Conservation (phyloP, 495 filamentous ascomycete genomes). For the Clohesyomyces aquaticus region DNA sequence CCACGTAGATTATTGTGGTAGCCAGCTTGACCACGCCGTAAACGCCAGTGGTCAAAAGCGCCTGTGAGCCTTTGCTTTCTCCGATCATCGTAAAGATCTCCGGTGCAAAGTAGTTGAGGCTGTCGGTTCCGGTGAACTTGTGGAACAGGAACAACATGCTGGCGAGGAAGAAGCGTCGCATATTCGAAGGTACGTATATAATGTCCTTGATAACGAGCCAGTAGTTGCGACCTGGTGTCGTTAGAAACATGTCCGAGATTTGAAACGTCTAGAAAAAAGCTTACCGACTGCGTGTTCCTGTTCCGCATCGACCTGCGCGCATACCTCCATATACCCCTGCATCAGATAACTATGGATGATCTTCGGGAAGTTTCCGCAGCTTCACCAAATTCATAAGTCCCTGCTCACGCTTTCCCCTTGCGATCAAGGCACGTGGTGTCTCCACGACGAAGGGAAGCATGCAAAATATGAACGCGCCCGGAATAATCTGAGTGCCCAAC, state of each 20-base stretch:
- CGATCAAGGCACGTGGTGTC: conserved; percentile 45
- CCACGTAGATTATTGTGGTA: conserved; percentile 31
- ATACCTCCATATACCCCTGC: conserved; percentile 20
- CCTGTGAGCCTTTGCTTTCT: conserved; percentile 30
- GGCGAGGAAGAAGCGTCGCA: conserved; percentile 43
- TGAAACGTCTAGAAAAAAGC: too few relatives aligned
- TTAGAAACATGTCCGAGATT: background rate
- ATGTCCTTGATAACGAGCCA: conserved; percentile 31
- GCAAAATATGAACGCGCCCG: conserved; percentile 46
- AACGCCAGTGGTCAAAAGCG: conserved; percentile 33
- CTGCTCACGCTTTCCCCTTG: conserved; percentile 39
- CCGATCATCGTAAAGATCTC: conserved; percentile 39
- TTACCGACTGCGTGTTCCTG: conserved; percentile 21
- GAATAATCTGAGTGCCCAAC: conserved; percentile 21
- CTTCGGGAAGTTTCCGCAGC: conserved; percentile 30
- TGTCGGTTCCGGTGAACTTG: conserved; percentile 37
- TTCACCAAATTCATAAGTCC: conserved; percentile 41
- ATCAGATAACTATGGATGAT: conserved; percentile 29
- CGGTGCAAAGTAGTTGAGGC: conserved; percentile 43
- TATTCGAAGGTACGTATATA: conserved; percentile 30
- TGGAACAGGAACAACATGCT: conserved; percentile 41
- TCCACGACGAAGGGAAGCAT: conserved; percentile 53
- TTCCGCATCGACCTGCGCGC: conserved; percentile 29
- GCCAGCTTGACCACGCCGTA: conserved; percentile 36
- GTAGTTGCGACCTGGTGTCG: conserved; percentile 27